These are phyloP conservation scores for Lepidium campestre DNA, from an alignment of 441 rosid species.

Conservation along the genomic window DNA sequence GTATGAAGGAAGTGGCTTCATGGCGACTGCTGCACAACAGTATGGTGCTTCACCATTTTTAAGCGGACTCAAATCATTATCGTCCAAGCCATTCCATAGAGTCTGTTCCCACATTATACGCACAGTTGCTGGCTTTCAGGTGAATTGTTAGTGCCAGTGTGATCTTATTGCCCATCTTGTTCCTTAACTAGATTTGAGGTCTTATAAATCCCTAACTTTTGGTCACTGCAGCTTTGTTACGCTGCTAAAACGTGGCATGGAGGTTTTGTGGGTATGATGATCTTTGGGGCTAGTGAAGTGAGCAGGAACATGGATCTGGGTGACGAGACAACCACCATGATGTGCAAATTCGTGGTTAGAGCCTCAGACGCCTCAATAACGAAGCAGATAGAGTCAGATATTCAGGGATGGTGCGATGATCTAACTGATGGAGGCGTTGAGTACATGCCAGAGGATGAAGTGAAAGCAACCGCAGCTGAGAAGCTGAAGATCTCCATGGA, in stretches of 20 bases:
- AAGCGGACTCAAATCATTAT: slow-evolving; percentile 83
- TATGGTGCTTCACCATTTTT: slow-evolving; percentile 95
- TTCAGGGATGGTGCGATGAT: slow-evolving; percentile 96
- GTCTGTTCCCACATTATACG: slow-evolving; percentile 94
- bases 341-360: slow-evolving; percentile 94
- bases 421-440: slow-evolving; percentile 90
- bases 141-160: slow-evolving; percentile 20
- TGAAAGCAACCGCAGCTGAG: slow-evolving; percentile 86
- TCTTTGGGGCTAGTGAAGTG: slow-evolving; percentile 98
- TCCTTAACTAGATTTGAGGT: background rate
- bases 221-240: slow-evolving; percentile 68
- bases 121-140: slow-evolving; percentile 99
- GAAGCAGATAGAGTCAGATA: slow-evolving; percentile 83
- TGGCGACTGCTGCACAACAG: slow-evolving; percentile 98
- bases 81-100: slow-evolving; percentile 89
- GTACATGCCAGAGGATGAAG: slow-evolving; percentile 96
- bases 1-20: slow-evolving; percentile 98
- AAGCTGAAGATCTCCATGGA: slow-evolving; percentile 92
- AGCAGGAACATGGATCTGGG: slow-evolving; percentile 97
- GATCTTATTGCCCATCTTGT: background rate
- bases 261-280: slow-evolving; percentile 90
- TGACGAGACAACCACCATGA: slow-evolving; percentile 94
- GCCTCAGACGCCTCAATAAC: slow-evolving; percentile 95
- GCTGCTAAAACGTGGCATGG: slow-evolving; percentile 99
- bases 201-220: slow-evolving; percentile 7